Evolutionary conservation across 1,284 basidiomycete genomes (phyloP), one percentile per base, ranked within the genome.

Genomic region (Moesziomyces sp.): DNA sequence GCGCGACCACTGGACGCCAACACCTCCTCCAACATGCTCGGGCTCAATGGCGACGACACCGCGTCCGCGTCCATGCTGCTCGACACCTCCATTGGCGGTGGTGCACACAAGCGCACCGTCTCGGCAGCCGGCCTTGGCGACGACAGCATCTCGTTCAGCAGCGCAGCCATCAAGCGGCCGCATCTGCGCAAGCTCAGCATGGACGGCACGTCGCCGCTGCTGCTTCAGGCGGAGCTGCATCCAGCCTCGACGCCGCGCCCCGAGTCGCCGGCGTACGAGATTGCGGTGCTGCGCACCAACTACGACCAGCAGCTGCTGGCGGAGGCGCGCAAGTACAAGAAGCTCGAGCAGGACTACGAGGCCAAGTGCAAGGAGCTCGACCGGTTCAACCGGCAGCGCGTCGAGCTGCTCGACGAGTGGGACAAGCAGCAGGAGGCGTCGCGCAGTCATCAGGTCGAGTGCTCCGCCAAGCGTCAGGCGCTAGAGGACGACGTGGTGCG

Each of bases 331-430:
- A 74, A 71, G n/a, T 78, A 82, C 64, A 68, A 71, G 57, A 66
- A 67, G 42, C 65, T 82, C 26, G 79, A 82, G 46, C 46, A 67
- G 19, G 76, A 77, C 45, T 55, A 64, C 47, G 65, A 71, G 30
- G 69, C 70, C 21, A 77, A 77, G 44, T 70, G 68, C 52, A 75
- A 74, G 30, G 79, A 82, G 48, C 51, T 81, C 18, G 79, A 82
- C 26, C 61, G 72, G 23, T 74, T 77, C 55, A 72, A 80, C 45
- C 64, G 70, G 19, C 76, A 81, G 46, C 57, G 78, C n/a, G 69
- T 77, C 23, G 79, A 79, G 46, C 56, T 80, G 38, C 51, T 80
- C 19, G 51, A 70, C 43, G 76, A 81, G 28, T 82, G 80, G 80
- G 80, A 82, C 18, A 58, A 69, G 24, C 61, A 63, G 48, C 74